A percentile compares a stretch with the other conserved stretches of the same genome.
Conservation (phyloP, 176 grass and related monocot genomes). For the Themeda triandra region DNA sequence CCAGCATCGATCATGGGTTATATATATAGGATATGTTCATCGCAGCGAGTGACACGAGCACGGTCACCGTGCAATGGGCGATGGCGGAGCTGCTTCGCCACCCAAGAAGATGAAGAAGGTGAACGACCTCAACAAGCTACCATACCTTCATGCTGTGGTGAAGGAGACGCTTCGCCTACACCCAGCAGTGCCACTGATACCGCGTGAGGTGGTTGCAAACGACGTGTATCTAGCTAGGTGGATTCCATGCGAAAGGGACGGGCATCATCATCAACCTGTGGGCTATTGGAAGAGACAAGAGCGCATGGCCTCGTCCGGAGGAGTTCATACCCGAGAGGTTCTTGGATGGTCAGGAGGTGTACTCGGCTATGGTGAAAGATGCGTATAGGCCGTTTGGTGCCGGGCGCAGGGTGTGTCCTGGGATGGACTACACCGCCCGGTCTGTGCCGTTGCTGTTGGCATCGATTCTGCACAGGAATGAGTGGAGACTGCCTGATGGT, state of each 20-base stretch:
- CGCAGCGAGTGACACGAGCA: slow-evolving; percentile 29
- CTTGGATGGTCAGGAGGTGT: not conserved
- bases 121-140: not conserved
- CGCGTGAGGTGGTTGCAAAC: not conserved
- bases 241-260: not conserved
- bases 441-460: not conserved
- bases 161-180: slow-evolving; percentile 19
- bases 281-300: slow-evolving; percentile 15
- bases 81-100: slow-evolving; percentile 22
- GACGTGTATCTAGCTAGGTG: slow-evolving; percentile 2
- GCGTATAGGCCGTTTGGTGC: slow-evolving; percentile 8
- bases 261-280: slow-evolving; percentile 24
- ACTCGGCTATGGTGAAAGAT: not conserved
- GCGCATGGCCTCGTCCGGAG: not conserved
- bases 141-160: slow-evolving; percentile 21
- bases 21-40: slow-evolving; percentile 30
- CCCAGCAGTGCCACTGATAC: slow-evolving; percentile 18
- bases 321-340: slow-evolving; percentile 22
- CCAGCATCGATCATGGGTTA: not conserved
- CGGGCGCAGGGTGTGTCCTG: not conserved
- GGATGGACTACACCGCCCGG: not conserved
- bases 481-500: not conserved
- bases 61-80: slow-evolving; percentile 11
- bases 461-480: not conserved
- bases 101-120: slow-evolving; percentile 18